Evolutionary conservation across 2,329 filamentous ascomycete species (phyloP).

Genomic region (Nectriaceae sp.): DNA sequence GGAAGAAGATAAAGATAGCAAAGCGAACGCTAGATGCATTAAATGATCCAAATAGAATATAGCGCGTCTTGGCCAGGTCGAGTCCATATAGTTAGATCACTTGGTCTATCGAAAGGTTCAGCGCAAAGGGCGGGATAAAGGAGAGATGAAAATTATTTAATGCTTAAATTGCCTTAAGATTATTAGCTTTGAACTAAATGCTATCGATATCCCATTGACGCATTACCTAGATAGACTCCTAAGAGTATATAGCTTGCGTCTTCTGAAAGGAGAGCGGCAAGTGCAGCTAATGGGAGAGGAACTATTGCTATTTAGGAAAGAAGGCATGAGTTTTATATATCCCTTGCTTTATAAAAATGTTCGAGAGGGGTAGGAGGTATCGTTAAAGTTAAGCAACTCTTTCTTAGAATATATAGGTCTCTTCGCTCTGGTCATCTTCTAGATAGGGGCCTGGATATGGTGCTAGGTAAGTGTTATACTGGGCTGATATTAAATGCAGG

Average conservation of each 20-base stretch:
- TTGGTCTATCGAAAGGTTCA: background rate
- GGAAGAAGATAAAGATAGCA: conserved; percentile 1
- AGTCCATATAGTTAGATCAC: conserved; percentile 1
- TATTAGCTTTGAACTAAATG: conserved; percentile 1
- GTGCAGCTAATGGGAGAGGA: background rate
- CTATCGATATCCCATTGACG: conserved; percentile 2
- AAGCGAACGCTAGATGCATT: background rate
- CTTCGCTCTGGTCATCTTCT: background rate
- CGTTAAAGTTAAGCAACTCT: too few species aligned
- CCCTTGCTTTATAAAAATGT: background rate
- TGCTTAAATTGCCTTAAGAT: conserved; percentile 1
- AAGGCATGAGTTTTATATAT: background rate
- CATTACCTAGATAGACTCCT: background rate
- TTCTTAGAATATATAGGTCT: background rate
- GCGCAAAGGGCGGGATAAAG: background rate
- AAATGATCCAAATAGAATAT: background rate
- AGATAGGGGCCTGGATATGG: background rate
- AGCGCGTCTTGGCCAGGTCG: conserved; percentile 1
- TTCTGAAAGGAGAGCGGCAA: background rate
- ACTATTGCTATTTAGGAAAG: too few species aligned
- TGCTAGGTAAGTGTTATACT: too few species aligned
- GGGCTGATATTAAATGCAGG: background rate
- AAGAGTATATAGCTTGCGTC: background rate
- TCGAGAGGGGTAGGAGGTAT: too few species aligned
- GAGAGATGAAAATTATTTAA: conserved; percentile 3